These are phyloP conservation scores for Canavalia gladiata DNA, from an alignment of 306 rosid species.

Conservation along the genomic window DNA sequence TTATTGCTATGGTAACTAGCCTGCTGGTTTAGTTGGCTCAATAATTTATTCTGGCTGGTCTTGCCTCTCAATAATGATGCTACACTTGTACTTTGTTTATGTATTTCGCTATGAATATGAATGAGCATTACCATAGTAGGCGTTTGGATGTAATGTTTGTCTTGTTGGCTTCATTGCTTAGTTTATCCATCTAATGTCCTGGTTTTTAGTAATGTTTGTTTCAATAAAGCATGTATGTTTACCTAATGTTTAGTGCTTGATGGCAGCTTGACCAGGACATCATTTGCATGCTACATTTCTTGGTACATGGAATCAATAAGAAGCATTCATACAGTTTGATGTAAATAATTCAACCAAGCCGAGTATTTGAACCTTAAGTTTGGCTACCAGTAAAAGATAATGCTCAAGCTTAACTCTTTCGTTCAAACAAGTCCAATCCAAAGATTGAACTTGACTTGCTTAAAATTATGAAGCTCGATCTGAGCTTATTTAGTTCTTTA, in stretches of 20 bases:
- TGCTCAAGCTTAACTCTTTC: background rate
- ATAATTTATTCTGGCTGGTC: background rate
- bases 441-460: background rate
- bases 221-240: background rate
- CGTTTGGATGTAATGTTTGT: background rate
- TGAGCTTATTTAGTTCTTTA: background rate
- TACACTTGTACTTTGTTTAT: background rate
- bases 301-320: background rate
- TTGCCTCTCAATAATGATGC: background rate
- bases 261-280: background rate
- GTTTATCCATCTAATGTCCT: constrained; percentile 5
- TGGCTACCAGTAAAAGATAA: background rate
- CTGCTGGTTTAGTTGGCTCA: constrained; percentile 12
- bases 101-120: background rate
- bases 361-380: background rate
- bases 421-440: background rate
- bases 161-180: background rate
- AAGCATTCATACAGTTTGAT: background rate
- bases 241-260: background rate
- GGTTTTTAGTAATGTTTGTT: constrained; percentile 1
- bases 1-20: constrained; percentile 15
- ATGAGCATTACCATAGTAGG: background rate
- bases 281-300: constrained; percentile 2
- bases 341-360: background rate
- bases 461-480: background rate